Evolutionary conservation across 1,284 basidiomycete species (phyloP), one percentile per base, ranked within the genome.

Genomic region (Laetiporus sulphureus): DNA sequence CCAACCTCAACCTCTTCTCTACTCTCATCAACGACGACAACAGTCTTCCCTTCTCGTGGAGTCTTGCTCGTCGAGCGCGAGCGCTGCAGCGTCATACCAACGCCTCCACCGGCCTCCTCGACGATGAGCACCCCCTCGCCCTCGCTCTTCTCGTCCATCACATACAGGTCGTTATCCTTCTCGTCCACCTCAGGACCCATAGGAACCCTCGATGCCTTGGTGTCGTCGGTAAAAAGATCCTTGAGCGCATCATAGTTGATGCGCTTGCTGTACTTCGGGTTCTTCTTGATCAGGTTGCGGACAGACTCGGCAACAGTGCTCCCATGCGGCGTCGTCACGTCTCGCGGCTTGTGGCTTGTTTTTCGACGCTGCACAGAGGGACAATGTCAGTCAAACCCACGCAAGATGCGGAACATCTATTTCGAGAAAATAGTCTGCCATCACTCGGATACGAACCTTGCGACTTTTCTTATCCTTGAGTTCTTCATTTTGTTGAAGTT

Each of bases 231-330:
- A 59, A 91, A 90, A 5, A 91, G 71, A 44, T 77, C 75, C 51
- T 85, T 83, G 40, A 92, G 73, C 0, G 87, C 89, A 51, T 87
- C 82, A 57, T 93, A 93, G 58, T 93, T 93, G 62, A 93, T 92
- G 39, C 89, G 77, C 55, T 88, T 88, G 64, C 85, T 90, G 62
- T 91, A 90, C 59, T 80, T 88, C 19, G 79, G 71, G 49, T 83
- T 88, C 63, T 88, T 87, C 68, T 85, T 84, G 52, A 92, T 68
- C 27, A 93, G 70, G 44, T 83, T 85, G 19, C 74, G 76, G 24
- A 91, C 86, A 3, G 88, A 81, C 53, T 92, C 90, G 2, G 84
- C 87, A 1, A 84, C 77, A 2, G 86, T 88, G 34, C 68, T 77
- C 13, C 83, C 87, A 34, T 77, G 75, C 0, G 87, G 77, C 4